Base-by-base conservation (phyloP, 495 filamentous ascomycete genomes). In the Penicillium cosmopolitanum region DNA sequence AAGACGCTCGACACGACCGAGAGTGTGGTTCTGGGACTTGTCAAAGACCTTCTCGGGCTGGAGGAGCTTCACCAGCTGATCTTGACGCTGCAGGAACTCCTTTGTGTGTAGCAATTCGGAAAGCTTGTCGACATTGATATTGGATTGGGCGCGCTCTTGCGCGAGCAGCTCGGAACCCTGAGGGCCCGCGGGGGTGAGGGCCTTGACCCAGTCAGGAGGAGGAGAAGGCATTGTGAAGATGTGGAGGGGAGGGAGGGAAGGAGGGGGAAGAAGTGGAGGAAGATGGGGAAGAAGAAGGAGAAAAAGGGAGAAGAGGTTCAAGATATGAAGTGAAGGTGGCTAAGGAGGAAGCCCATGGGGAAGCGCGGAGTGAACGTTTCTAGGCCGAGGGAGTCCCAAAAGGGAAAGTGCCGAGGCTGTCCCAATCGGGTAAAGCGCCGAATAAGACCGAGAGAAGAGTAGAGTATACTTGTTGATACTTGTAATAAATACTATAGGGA, bases 21-120 rank as follows among this genome's bases (percentile, higher is more conserved):
- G 72, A 52, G 84, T 84, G 71, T 89, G 86, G 61, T 89, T 90
- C 60, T 86, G 83, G 5, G 82, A 84, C 68, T 89, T 90, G 68
- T 89, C 84, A 60, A 90, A 90, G 47, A 87, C 81, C 62, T 83
- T 80, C 51, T 90, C 85, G 0, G 76, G 59, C 64, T 84, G 70
- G 5, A 90, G 77, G 9, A 88, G 71, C 13, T 77, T 62, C 12
- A 90, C 68, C 9, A 90, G 73, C 9, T 71, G 68, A 6, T 80
- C 62, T 64, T 85, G 84, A 28, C 81, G 75, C 23, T 83, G 72
- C 13, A 89, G 67, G 3, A 75, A 69, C 51, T 87, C 78, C 64
- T 80, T 81, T 7, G 84, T 85, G 66, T 86, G 84, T 10, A 90
- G 77, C 44, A 87, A 82, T 34, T 83, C 76, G n/a, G 82, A 81